Conservation (phyloP, 192 early-diverging fungal genomes). For the Gorgonomyces haynaldii region DNA sequence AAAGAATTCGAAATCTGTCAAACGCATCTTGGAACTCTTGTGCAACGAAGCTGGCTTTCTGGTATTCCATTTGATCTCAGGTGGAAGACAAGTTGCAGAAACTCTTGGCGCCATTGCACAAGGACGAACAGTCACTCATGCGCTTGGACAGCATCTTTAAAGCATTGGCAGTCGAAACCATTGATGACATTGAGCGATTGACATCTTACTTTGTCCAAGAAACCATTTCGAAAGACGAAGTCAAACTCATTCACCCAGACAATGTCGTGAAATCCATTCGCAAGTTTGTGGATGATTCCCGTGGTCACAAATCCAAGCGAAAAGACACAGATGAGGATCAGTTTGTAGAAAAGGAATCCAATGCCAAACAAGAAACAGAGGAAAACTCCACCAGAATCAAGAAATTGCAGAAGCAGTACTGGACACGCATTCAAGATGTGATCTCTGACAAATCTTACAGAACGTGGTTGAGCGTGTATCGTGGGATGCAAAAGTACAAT, state of each 20-base stretch:
- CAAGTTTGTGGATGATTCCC: slow-evolving; percentile 29
- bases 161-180: slow-evolving; percentile 38
- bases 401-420: slow-evolving; percentile 31
- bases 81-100: slow-evolving; percentile 49
- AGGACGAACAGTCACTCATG: slow-evolving; percentile 42
- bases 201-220: slow-evolving; percentile 24
- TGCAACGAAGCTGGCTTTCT: slow-evolving; percentile 44
- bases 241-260: slow-evolving; percentile 32
- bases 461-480: slow-evolving; percentile 39
- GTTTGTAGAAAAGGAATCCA: slow-evolving; percentile 3
- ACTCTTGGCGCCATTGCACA: slow-evolving; percentile 35
- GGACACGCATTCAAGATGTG: slow-evolving; percentile 35
- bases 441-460: slow-evolving; percentile 37
- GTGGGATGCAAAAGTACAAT: slow-evolving; percentile 41
- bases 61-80: slow-evolving; percentile 11
- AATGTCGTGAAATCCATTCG: slow-evolving; percentile 30
- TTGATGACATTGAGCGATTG: slow-evolving; percentile 41
- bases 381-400: slow-evolving; percentile 9
- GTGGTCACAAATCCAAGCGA: not conserved
- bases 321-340: not conserved
- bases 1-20: slow-evolving; percentile 28
- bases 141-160: slow-evolving; percentile 47
- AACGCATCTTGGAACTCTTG: slow-evolving; percentile 34
- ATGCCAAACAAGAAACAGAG: slow-evolving; percentile 10
- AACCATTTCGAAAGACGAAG: not conserved